A percentile compares a stretch with the other conserved stretches of the same genome.
These are phyloP conservation scores for Paecilomyces niveus DNA, from an alignment of 2,329 filamentous ascomycete species.

Conservation along the genomic window DNA sequence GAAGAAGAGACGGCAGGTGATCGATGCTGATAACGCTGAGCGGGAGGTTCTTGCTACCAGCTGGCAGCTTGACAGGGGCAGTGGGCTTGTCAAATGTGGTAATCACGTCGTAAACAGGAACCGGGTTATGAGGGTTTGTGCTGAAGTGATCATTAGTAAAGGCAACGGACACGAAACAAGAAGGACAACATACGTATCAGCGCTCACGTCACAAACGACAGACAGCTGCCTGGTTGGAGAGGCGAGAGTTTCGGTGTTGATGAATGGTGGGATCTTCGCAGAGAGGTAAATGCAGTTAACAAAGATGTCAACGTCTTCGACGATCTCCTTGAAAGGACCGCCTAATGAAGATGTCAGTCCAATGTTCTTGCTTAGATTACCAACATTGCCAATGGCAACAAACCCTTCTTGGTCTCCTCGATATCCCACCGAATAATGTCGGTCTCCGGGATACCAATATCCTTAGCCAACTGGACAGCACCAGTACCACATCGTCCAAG, in stretches of 20 bases:
- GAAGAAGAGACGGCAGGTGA: constrained; percentile 74
- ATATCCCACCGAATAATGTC: constrained; percentile 72
- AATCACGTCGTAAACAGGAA: constrained; percentile 73
- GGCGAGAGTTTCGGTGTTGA: constrained; percentile 63
- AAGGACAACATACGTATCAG: constrained; percentile 36
- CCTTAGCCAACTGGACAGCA: constrained; percentile 70
- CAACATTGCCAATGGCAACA: constrained; percentile 1
- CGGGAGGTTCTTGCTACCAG: constrained; percentile 49
- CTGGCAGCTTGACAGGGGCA: constrained; percentile 54
- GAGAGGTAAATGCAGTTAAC: constrained; percentile 87
- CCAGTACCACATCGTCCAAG: constrained; percentile 68
- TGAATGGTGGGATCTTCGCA: constrained; percentile 71
- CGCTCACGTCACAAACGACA: constrained; percentile 69
- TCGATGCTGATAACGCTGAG: constrained; percentile 83
- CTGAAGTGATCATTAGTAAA: constrained; percentile 15
- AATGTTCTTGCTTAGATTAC: constrained; percentile 5
- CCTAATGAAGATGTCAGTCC: constrained; percentile 28
- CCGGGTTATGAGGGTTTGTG: constrained; percentile 43
- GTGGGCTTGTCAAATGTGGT: constrained; percentile 89
- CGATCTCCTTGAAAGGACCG: constrained; percentile 73
- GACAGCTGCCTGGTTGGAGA: constrained; percentile 63
- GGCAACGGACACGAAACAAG: background rate
- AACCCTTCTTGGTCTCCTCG: constrained; percentile 64
- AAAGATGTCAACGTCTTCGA: constrained; percentile 62
- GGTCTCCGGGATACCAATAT: constrained; percentile 63